phyloP scores from a whole-genome alignment of 2,329 filamentous ascomycete species.

The Aspergillus persii region DNA sequence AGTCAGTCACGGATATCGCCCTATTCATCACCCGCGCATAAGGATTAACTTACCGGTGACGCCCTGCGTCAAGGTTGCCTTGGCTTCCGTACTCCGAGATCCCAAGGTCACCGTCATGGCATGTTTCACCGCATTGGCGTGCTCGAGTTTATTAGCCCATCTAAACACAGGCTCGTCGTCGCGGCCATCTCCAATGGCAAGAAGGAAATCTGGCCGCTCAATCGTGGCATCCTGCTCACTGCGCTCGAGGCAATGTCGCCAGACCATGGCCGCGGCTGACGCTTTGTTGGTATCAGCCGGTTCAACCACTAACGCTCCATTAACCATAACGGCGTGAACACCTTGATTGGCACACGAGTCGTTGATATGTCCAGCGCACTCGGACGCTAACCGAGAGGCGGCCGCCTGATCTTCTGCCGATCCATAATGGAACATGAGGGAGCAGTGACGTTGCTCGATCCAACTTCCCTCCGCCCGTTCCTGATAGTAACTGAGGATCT shows the following conservation, averaged over 20 bases:
- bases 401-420: conserved; percentile 73
- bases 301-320: conserved; percentile 80
- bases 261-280: conserved; percentile 74
- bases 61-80: conserved; percentile 81
- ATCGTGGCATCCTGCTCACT: conserved; percentile 40
- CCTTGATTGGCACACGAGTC: conserved; percentile 81
- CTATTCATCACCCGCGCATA: neutral
- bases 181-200: conserved; percentile 85
- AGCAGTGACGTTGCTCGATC: conserved; percentile 89
- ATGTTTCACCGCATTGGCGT: conserved; percentile 59
- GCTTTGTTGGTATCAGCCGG: conserved; percentile 84
- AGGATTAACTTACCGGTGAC: conserved; percentile 69
- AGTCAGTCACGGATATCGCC: conserved; percentile 9
- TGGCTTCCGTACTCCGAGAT: conserved; percentile 82
- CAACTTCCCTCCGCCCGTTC: conserved; percentile 85
- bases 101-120: conserved; percentile 86
- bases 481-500: conserved; percentile 83
- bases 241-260: conserved; percentile 61
- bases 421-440: conserved; percentile 86
- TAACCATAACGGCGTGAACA: conserved; percentile 78
- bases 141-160: conserved; percentile 79
- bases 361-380: conserved; percentile 93
- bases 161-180: conserved; percentile 93
- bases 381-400: conserved; percentile 76
- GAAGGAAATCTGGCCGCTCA: conserved; percentile 70